These are phyloP conservation scores for Mortierella sp. DNA, from an alignment of 371 early-diverging fungal species.

Conservation along the genomic window DNA sequence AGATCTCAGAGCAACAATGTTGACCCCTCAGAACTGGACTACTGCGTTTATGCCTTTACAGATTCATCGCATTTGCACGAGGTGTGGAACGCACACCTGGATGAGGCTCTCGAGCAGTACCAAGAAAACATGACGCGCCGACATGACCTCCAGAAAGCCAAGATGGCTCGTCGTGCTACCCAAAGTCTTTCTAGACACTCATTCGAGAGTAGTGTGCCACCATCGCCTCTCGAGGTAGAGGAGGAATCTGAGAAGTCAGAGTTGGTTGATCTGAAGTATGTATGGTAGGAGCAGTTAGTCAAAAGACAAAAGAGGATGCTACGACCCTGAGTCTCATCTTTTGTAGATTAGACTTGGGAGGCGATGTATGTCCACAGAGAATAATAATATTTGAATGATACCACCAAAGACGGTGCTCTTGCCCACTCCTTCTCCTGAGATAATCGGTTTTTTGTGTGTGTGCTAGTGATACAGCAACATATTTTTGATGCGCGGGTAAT, in stretches of 20 bases:
- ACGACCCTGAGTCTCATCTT: not conserved
- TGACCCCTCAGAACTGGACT: constrained; percentile 35
- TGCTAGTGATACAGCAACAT: not conserved
- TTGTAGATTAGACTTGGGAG: no score
- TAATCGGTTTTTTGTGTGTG: not conserved
- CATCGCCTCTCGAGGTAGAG: constrained; percentile 50
- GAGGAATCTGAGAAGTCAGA: constrained; percentile 53
- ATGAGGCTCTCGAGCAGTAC: constrained; percentile 33
- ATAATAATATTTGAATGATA: not conserved
- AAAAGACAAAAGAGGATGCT: not conserved
- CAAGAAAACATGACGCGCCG: constrained; percentile 24
- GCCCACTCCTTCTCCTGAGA: not conserved
- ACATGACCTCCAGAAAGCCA: constrained; percentile 10
- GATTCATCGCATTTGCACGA: constrained; percentile 34
- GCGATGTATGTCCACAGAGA: not conserved
- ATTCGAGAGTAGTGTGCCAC: constrained; percentile 34
- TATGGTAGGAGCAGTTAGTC: constrained; percentile 22
- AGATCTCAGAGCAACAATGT: not conserved
- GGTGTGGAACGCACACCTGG: constrained; percentile 41
- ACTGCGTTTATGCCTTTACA: constrained; percentile 42
- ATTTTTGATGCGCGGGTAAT: not conserved
- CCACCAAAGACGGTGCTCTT: not conserved
- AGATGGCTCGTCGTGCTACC: constrained; percentile 19
- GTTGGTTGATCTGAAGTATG: constrained; percentile 35
- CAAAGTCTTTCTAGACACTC: constrained; percentile 41